These are phyloP conservation scores for Lupinus albus DNA, from an alignment of 306 rosid species.

Conservation along the genomic window DNA sequence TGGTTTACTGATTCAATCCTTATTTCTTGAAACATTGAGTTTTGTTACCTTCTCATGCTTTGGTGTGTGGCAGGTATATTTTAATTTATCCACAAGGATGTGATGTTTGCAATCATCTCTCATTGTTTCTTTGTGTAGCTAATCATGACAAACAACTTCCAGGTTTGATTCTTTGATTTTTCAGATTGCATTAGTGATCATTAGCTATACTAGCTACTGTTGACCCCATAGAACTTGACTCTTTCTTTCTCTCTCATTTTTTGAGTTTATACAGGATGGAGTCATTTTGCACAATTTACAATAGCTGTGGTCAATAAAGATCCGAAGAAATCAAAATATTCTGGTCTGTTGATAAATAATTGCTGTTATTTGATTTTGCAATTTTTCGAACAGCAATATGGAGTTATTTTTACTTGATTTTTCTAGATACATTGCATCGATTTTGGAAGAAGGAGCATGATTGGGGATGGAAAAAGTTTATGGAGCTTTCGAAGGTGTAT, in stretches of 20 bases:
- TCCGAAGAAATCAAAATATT: constrained; percentile 89
- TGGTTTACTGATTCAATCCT: constrained; percentile 34
- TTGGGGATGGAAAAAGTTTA: constrained; percentile 99
- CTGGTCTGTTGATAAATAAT: constrained; percentile 67
- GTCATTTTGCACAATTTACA: constrained; percentile 98
- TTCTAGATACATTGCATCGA: constrained; percentile 91
- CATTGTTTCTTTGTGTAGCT: constrained; percentile 96
- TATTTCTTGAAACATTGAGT: constrained; percentile 32
- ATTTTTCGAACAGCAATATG: constrained; percentile 10
- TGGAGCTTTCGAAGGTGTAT: constrained; percentile 93
- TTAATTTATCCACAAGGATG: constrained; percentile 98
- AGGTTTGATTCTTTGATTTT: constrained; percentile 54
- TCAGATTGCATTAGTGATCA: constrained; percentile 26
- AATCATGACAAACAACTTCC: constrained; percentile 99
- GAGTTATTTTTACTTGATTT: constrained; percentile 28
- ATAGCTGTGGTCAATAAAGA: constrained; percentile 97
- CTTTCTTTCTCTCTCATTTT: constrained; percentile 14
- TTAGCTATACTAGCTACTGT: constrained; percentile 22
- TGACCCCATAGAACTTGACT: constrained; percentile 10
- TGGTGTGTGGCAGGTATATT: constrained; percentile 79
- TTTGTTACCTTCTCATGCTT: constrained; percentile 39
- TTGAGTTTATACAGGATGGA: constrained; percentile 72
- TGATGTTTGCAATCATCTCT: constrained; percentile 97
- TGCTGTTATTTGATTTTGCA: constrained; percentile 35
- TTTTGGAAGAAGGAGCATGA: constrained; percentile 99